These are phyloP conservation scores for Pseudogymnoascus sp. DNA, from an alignment of 2,329 filamentous ascomycete genomes.

Conservation along the genomic window DNA sequence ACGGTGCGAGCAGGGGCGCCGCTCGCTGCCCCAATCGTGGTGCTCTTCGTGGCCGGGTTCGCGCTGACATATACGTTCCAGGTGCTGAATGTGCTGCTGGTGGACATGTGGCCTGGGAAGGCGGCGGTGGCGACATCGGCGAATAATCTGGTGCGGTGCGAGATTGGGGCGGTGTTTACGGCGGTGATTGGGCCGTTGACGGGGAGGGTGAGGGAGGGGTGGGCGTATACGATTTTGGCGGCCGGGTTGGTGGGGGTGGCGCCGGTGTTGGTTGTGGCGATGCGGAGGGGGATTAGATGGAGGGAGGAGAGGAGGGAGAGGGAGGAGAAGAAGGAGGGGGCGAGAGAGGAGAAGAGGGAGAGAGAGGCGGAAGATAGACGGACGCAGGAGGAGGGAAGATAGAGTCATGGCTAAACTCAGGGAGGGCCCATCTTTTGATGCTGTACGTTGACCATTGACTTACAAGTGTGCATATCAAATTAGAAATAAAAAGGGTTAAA, in stretches of 20 bases:
- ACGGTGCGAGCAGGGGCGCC: slow-evolving; percentile 36
- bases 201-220: slow-evolving; percentile 42
- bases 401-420: neutral
- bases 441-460: too few species aligned
- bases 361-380: neutral
- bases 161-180: slow-evolving; percentile 46
- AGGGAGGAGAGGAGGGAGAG: slow-evolving; percentile 30
- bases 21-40: slow-evolving; percentile 40
- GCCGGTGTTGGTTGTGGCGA: slow-evolving; percentile 36
- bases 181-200: slow-evolving; percentile 47
- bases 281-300: slow-evolving; percentile 39
- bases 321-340: slow-evolving; percentile 20
- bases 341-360: slow-evolving; percentile 8
- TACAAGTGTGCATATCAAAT: too few species aligned
- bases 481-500: too few species aligned
- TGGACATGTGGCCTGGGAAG: slow-evolving; percentile 47
- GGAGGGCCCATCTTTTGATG: too few species aligned
- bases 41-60: slow-evolving; percentile 41
- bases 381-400: neutral
- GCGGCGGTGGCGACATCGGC: slow-evolving; percentile 49
- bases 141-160: slow-evolving; percentile 49
- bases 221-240: slow-evolving; percentile 44
- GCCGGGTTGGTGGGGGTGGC: slow-evolving; percentile 34
- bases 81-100: slow-evolving; percentile 43
- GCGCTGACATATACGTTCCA: slow-evolving; percentile 49